Percentiles rank a stretch among this genome's conserved stretches.
phyloP scores from a whole-genome alignment of 805 yeast species.

The Ogataea minuta region DNA sequence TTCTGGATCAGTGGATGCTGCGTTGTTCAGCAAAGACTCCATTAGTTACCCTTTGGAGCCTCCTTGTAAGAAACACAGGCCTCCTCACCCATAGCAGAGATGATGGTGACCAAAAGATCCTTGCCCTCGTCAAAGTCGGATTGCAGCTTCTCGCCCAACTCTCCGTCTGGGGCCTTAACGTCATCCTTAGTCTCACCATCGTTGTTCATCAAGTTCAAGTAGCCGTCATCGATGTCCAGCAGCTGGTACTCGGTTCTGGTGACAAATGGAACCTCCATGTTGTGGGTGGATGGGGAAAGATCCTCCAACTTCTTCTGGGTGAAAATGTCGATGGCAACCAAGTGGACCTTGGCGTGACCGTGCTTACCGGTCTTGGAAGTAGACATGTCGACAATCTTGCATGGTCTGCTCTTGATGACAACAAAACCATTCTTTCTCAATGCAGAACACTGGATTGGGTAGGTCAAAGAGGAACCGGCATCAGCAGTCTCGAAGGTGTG shows the following conservation, averaged over 20 bases:
- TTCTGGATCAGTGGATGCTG: neutral
- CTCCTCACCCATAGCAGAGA: conserved; percentile 99
- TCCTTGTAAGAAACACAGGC: conserved; percentile 98
- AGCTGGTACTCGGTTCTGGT: conserved; percentile 93
- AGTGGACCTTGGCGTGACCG: conserved; percentile 99
- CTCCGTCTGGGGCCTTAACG: conserved; percentile 97
- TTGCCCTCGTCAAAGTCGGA: conserved; percentile 96
- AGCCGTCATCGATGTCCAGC: conserved; percentile 98
- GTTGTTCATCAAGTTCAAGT: conserved; percentile 90
- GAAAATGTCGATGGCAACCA: conserved; percentile 98
- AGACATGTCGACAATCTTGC: conserved; percentile 99
- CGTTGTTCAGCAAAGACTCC: conserved; percentile 6
- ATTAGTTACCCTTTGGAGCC: conserved; percentile 71
- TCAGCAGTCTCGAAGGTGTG: conserved; percentile 97
- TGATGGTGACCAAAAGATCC: conserved; percentile 94
- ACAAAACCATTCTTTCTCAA: conserved; percentile 99
- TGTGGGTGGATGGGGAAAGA: conserved; percentile 99
- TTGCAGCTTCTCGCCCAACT: conserved; percentile 90
- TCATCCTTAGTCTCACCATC: conserved; percentile 99
- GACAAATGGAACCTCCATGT: conserved; percentile 99
- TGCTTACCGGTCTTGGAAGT: conserved; percentile 99
- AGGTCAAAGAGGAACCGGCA: conserved; percentile 98
- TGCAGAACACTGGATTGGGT: conserved; percentile 99
- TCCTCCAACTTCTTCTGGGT: conserved; percentile 99
- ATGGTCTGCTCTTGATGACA: conserved; percentile 98